Base-by-base conservation (phyloP, 1,284 basidiomycete species). In the Papiliotrema flavescens region DNA sequence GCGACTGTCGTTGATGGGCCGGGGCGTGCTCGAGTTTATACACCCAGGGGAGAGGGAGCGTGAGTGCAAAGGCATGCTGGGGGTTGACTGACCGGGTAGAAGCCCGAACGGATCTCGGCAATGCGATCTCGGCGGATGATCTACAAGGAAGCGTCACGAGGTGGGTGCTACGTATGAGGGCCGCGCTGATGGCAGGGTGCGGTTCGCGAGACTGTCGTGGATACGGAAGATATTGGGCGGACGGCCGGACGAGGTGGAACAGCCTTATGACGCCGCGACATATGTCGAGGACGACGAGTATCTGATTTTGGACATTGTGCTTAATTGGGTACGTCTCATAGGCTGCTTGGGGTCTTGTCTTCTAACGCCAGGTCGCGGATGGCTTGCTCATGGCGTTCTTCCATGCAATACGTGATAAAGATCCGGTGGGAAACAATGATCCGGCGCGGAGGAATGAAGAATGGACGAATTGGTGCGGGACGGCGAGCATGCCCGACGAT, bases 401-500 rank as follows among this genome's bases (percentile, higher is more conserved):
- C 62, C 94, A 98, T 69, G 90, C 92, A 28, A 85, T 88, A 54
- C 64, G 66, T 63, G 80, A 82, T 66, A 76, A 76, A 56, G 75
- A 78, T 42, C 83, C 86, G n/a, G 75, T 76, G 0, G 77, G 78
- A 51, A 92, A 96, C 80, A 92, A 92, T 67, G 88, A 95, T 53
- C 68, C 70, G 73, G 84, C 86, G 68, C 73, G 78, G 47, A 73
- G 82, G 67, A 88, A 88, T 75, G 87, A 87, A 1, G 79, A 82
- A 36, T 97, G 94, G 94, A 84, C 90, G 11, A 97, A 96, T 73
- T 96, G 89, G 87, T 98, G 94, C 74, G 92, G 92, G 52, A 91
- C 90, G 0, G 85, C 70, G 1, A 60, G 55, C 8, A 76, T 80
- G 68, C 69, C 66, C 17, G 66, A 75, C 13, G 71, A 79, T 40